Evolutionary conservation across 495 filamentous ascomycete species (phyloP), one percentile per base, ranked within the genome.

Genomic region (Elasticomyces elasticus): DNA sequence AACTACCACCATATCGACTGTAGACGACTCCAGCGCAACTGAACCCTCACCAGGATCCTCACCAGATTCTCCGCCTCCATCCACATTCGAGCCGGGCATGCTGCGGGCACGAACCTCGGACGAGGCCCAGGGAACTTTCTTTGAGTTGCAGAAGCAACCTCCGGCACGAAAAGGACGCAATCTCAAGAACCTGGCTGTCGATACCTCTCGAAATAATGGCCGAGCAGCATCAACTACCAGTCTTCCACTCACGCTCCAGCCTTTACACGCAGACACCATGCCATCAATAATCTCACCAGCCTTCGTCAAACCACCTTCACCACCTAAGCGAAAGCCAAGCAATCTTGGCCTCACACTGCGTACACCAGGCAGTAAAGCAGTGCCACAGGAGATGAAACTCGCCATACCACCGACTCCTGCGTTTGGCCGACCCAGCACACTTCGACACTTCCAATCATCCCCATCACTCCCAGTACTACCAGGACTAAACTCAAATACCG

Each of bases 1-100:
- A 0, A 96, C 92, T 17, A 97, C 89, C 1, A 95, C 91, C 0
- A 78, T 90, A n/a, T 95, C 89, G 13, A 95, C 89, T 12, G 85
- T 90, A 40, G 92, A 91, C 64, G 90, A 89, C 9, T 85, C 85
- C 15, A 86, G 86, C 17, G 76, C 87, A 24, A 87, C 89, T n/a
- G 90, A 95, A 54, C 82, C 87, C 9, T 95, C 92, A 4, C 89
- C 91, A 6, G 86, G 84, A 15, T 92, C 92, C 1, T 95, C 91
- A 15, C 59, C 62, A 5, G 62, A 61, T 17, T 62, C 59, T 20
- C 62, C 55, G 7, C 60, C 56, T 1, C 63, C 62, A 11, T 48
- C 49, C 12, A 57, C 47, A 5, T 63, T 60, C 49, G 30, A 58
- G 5, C 37, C 49, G 9, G 40, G 52, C 23, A 62, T 62, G 59